A percentile compares a stretch with the other conserved stretches of the same genome.
These are phyloP conservation scores for Leishmania arabica DNA, from an alignment of 208 protist species.

Conservation along the genomic window DNA sequence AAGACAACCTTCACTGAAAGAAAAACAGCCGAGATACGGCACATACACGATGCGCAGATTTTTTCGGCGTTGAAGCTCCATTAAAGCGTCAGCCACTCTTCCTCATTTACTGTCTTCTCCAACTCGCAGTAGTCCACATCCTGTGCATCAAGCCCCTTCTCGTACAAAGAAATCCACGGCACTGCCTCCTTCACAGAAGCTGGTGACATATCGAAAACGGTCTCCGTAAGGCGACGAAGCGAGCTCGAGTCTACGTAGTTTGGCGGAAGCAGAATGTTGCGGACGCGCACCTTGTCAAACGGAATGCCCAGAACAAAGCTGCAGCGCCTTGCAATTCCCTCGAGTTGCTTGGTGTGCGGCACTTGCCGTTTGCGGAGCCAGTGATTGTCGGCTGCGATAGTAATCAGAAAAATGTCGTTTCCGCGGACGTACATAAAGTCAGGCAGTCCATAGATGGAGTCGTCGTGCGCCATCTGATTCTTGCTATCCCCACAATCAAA, in stretches of 20 bases:
- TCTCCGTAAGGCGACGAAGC: conserved; percentile 62
- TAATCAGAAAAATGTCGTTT: conserved; percentile 75
- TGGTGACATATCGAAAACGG: conserved; percentile 37
- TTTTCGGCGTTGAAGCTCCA: neutral
- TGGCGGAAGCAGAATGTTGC: conserved; percentile 79
- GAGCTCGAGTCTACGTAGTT: conserved; percentile 70
- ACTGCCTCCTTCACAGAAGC: conserved; percentile 10
- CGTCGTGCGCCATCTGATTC: conserved; percentile 50
- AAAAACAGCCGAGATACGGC: neutral
- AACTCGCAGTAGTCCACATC: conserved; percentile 81
- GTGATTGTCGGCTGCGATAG: conserved; percentile 79
- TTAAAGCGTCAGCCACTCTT: conserved; percentile 86
- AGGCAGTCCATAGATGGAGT: conserved; percentile 68
- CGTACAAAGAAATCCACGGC: conserved; percentile 73
- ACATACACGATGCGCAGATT: neutral
- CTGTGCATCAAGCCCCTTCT: conserved; percentile 70
- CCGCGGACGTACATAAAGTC: conserved; percentile 82
- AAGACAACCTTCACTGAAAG: neutral
- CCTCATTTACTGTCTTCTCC: conserved; percentile 65
- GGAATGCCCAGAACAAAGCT: conserved; percentile 83
- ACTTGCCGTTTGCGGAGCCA: conserved; percentile 86
- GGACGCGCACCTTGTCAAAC: conserved; percentile 65
- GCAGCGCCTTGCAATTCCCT: conserved; percentile 77
- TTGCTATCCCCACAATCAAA: conserved; percentile 82
- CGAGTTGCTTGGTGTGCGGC: conserved; percentile 80